Evolutionary conservation across 352 stramenopile species (phyloP).

Genomic region (Phytophthora constricta): DNA sequence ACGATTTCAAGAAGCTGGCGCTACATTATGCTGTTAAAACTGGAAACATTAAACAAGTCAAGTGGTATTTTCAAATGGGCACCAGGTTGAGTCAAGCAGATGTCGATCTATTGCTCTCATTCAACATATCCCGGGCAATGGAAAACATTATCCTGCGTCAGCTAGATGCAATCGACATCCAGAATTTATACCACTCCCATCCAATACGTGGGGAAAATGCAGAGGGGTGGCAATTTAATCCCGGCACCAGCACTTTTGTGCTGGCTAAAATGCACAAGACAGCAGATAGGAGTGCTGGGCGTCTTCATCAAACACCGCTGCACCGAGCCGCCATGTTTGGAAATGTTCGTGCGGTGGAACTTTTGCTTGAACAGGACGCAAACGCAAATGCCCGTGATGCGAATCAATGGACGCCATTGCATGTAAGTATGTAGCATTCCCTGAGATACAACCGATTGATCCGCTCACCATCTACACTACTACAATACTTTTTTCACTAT

Average conservation of each 20-base stretch:
- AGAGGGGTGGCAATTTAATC: slow-evolving; percentile 10
- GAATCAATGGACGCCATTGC: slow-evolving; percentile 67
- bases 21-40: slow-evolving; percentile 57
- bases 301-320: slow-evolving; percentile 44
- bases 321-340: slow-evolving; percentile 62
- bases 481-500: not conserved
- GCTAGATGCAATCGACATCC: slow-evolving; percentile 47
- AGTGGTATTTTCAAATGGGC: slow-evolving; percentile 45
- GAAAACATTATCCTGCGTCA: slow-evolving; percentile 43
- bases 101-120: slow-evolving; percentile 43
- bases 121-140: slow-evolving; percentile 30
- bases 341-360: slow-evolving; percentile 40
- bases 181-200: slow-evolving; percentile 26
- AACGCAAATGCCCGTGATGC: slow-evolving; percentile 49
- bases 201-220: not conserved
- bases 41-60: slow-evolving; percentile 47
- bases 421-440: slow-evolving; percentile 46
- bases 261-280: slow-evolving; percentile 42
- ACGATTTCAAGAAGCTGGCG: slow-evolving; percentile 48
- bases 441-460: not conserved
- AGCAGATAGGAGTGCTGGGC: slow-evolving; percentile 22
- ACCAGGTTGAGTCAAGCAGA: slow-evolving; percentile 36
- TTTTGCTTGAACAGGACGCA: slow-evolving; percentile 50
- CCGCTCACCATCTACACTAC: not conserved
- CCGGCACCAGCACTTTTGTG: slow-evolving; percentile 50